Base-by-base conservation (phyloP, 2,329 filamentous ascomycete species). In the Colletotrichum lentis region DNA sequence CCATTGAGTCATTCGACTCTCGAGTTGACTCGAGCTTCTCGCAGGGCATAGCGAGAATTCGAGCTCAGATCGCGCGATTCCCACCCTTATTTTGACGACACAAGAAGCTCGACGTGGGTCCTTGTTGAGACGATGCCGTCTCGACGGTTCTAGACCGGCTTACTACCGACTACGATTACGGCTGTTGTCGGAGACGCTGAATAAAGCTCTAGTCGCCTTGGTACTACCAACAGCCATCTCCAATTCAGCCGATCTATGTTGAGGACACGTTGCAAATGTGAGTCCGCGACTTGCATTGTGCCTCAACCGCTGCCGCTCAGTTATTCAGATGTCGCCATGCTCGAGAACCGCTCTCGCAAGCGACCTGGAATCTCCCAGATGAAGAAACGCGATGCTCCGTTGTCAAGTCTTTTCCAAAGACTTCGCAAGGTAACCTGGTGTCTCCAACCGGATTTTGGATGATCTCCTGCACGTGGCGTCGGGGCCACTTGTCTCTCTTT, bases 1-100 rank as follows among this genome's bases (percentile, higher is more conserved):
- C 20, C 31, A 44, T 31, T 55, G 55, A 55, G 54, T 65, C 61
- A 65, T 60, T 47, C 31, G 16, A 12, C 3, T 35, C 49, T 55
- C 18, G n/a, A 50, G 31, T 50, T 14, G 27, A 35, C 49, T 65
- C 37, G n/a, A 37, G 53, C 14, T n/a, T 14, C n/a, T 20, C 14
- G 24, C 24, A 14, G 43, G 35, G 5, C 18, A 22, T n/a, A 11
- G 35, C 11, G 27, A 20, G 27, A n/a, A 8, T 14, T 14, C 12
- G n/a, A 16, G 50, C n/a, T 31, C 12, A 47, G 41, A 14, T n/a
- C n/a, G 27, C 50, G 41, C 50, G 46, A 55, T 31, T 27, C 24
- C 35, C n/a, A 22, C 12, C 41, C n/a, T 5, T 31, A 1, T 12
- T 35, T 20, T 24, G 18, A 35, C 22, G 35, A 20, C 27, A 37